These are phyloP conservation scores for Trichoderma sp. DNA, from an alignment of 2,329 filamentous ascomycete genomes.

Conservation along the genomic window DNA sequence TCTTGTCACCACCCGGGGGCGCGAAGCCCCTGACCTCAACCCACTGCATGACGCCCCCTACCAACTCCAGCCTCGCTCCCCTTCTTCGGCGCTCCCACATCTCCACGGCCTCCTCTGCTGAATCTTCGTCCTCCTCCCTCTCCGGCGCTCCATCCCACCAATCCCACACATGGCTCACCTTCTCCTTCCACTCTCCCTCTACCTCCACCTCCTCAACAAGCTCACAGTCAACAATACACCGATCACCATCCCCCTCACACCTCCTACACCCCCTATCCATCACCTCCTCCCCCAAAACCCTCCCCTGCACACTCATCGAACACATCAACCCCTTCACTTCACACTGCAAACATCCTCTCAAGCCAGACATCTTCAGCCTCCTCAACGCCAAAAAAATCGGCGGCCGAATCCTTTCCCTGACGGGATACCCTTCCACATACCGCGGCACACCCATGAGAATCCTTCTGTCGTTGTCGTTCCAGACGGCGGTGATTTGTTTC, in stretches of 20 bases:
- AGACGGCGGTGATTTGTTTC: constrained; percentile 7
- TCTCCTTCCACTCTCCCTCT: background rate
- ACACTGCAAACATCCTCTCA: constrained; percentile 31
- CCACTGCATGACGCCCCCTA: constrained; percentile 2
- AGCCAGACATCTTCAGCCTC: background rate
- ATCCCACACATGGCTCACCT: background rate
- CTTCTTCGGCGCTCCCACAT: constrained; percentile 1
- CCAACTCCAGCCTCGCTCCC: background rate
- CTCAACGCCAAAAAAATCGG: constrained; percentile 24
- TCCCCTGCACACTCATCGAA: constrained; percentile 29
- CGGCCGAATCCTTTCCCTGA: constrained; percentile 24
- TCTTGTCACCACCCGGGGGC: background rate
- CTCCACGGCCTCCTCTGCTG: background rate
- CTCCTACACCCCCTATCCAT: constrained; percentile 39
- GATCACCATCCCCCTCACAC: constrained; percentile 30
- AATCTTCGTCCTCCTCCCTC: background rate
- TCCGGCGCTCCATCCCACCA: background rate
- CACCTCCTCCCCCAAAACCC: constrained; percentile 23
- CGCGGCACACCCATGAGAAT: constrained; percentile 17
- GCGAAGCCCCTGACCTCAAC: constrained; percentile 13
- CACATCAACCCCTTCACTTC: constrained; percentile 27
- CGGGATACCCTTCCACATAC: constrained; percentile 35
- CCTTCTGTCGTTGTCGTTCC: constrained; percentile 17
- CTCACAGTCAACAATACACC: constrained; percentile 26
- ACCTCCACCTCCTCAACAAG: background rate